Base-by-base conservation (phyloP, 2,329 filamentous ascomycete species). In the Neofusicoccum sp. region DNA sequence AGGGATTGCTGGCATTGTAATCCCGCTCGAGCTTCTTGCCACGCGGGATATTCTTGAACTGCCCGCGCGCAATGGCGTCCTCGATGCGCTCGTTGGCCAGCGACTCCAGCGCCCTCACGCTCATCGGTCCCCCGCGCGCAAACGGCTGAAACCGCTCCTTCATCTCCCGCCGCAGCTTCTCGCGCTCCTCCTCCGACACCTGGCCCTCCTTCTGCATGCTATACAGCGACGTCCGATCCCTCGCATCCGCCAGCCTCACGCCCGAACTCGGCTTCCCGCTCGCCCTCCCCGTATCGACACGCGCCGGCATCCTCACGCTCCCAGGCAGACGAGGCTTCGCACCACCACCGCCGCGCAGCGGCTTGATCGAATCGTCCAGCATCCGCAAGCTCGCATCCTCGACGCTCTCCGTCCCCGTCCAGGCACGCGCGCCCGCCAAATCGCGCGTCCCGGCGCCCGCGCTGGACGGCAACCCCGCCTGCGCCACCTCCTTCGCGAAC, bases 31-130 rank as follows among this genome's bases (percentile, higher is more conserved):
- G 81, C 5, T 86, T 87, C 66, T 89, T 89, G 0, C 93, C 93
- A 2, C 93, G 83, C 6, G 86, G 87, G 11, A 99, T 89, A 67
- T 96, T 88, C 71, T 85, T 85, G 77, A 99, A 98, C 71, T 96
- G 90, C 0, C 95, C 95, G 33, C 92, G 81, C 1, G 91, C 89
- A 69, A 98, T 97, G 5, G 95, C 95, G 70, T 97, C 89, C 73
- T 97, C 93, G 63, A 99, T 98, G 24, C 89, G 80, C 75, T 97
- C 88, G 71, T 98, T 97, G 1, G 95, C 95, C 54, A 98, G 76
- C 0, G 89, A 89, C 3, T 89, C 84, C 12, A 99, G 79, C 0
- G 93, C 95, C 34, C 89, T 84, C 1, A 98, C 78, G 0, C 90
- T 87, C 60, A 87, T 89, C 1, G 93, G 91, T 74, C 96, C 84